Base-by-base conservation (phyloP, 352 stramenopile genomes). In the Aphanomyces invadans region DNA sequence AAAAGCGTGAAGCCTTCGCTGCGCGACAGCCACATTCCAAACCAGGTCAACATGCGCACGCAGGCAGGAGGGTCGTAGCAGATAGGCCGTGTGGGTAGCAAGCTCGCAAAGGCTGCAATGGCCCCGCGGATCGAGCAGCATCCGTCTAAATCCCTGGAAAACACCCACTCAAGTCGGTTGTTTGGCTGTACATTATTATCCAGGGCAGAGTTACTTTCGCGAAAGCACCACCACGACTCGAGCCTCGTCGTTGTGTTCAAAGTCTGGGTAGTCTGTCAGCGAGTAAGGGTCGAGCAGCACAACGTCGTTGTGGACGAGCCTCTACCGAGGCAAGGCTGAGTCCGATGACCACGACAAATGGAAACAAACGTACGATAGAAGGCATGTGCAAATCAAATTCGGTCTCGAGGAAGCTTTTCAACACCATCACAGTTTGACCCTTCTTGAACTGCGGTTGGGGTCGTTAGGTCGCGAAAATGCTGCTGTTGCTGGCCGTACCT, bases 301-400 rank as follows among this genome's bases (percentile, higher is more conserved):
- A 10, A 26, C 39, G 21, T 67, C 60, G 9, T 21, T 23, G 33
- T 57, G 44, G 23, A 67, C 9, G 9, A 67, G 49, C 44, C 57
- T 67, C 60, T 67, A 59, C 33, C 15, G 19, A 38, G 11, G 36
- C 7, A 42, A 42, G n/a, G n/a, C n/a, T n/a, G n/a, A n/a, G n/a
- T n/a, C n/a, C n/a, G n/a, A 1, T 12, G 38, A 23, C 32, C 4
- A 46, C 33, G 17, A 66, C 11, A 19, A 19, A 25, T 25, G 11
- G 21, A 9, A 56, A 36, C 19, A 23, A 36, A 45, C 60, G 32
- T 57, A 67, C 60, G n/a, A 67, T 25, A 11, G 60, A 67, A 17
- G 31, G 12, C 46, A 67, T 55, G 15, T 42, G 60, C 45, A 67
- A 51, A 23, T 67, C 60, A 52, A 60, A 67, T 33, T 67, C 60